phyloP scores from a whole-genome alignment of 257 asterid species.

The Fraxinus pennsylvanica region DNA sequence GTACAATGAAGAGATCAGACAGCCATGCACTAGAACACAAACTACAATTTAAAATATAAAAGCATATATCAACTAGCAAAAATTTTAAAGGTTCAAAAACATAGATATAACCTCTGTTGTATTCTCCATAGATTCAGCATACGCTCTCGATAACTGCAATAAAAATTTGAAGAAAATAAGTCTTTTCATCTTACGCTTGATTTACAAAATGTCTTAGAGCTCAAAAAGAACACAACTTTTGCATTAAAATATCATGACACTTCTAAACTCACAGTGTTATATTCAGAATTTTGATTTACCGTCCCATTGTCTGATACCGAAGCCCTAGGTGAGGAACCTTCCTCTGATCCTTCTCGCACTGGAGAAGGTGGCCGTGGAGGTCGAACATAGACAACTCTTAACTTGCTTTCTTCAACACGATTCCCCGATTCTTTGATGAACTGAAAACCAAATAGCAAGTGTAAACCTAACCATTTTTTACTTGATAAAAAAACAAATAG shows the following conservation, averaged over 20 bases:
- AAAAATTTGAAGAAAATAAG: conserved; percentile 21
- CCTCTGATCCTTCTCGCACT: conserved; percentile 91
- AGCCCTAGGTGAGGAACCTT: conserved; percentile 91
- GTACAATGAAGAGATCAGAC: not conserved
- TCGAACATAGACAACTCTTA: conserved; percentile 78
- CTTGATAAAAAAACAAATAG: not conserved
- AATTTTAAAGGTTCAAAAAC: not conserved
- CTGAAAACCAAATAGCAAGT: conserved; percentile 38
- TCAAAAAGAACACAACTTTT: not conserved
- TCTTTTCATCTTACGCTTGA: not conserved
- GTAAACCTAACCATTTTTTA: not conserved
- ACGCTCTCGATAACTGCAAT: conserved; percentile 51
- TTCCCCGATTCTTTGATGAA: conserved; percentile 86
- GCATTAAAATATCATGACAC: conserved; percentile 7
- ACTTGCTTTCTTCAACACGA: conserved; percentile 83
- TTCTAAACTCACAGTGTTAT: conserved; percentile 54
- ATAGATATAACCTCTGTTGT: conserved; percentile 63
- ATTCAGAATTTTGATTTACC: conserved; percentile 60
- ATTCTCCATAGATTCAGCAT: conserved; percentile 57
- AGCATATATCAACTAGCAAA: not conserved
- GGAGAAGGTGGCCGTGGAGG: conserved; percentile 92
- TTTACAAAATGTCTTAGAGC: not conserved
- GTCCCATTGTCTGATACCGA: conserved; percentile 85
- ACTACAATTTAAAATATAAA: not conserved
- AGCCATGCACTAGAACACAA: not conserved